phyloP scores from a whole-genome alignment of 2,329 filamentous ascomycete species.

The Ascomycota sp. region DNA sequence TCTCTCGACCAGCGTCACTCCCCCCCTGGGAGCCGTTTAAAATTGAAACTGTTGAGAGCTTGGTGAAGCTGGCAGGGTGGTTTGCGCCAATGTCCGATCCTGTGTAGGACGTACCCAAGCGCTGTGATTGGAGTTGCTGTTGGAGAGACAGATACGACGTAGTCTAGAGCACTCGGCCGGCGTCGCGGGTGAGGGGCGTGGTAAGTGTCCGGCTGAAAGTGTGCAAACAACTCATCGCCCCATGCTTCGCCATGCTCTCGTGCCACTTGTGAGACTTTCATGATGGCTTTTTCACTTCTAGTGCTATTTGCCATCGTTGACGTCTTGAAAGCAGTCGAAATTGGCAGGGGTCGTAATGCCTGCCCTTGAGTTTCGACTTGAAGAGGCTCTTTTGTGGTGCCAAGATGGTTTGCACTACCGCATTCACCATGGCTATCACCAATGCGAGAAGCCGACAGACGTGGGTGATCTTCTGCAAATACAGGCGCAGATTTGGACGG shows the following conservation, averaged over 20 bases:
- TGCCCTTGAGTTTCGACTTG: no score
- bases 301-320: no score
- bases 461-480: no score
- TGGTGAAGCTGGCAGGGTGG: neutral
- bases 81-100: neutral
- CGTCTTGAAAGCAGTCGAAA: no score
- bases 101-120: constrained; percentile 1
- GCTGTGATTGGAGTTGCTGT: constrained; percentile 1
- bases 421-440: no score
- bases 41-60: neutral
- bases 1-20: neutral
- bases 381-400: no score
- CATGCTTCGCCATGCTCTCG: neutral
- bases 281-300: no score
- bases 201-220: constrained; percentile 1
- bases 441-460: no score
- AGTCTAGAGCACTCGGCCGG: constrained; percentile 5
- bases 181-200: constrained; percentile 3
- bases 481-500: no score
- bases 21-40: neutral
- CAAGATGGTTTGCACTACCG: no score
- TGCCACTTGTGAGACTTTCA: no score
- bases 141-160: constrained; percentile 4
- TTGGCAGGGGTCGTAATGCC: no score
- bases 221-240: neutral